Evolutionary conservation across 805 yeast genomes (phyloP).

Genomic region (Saturnispora besseyi): DNA sequence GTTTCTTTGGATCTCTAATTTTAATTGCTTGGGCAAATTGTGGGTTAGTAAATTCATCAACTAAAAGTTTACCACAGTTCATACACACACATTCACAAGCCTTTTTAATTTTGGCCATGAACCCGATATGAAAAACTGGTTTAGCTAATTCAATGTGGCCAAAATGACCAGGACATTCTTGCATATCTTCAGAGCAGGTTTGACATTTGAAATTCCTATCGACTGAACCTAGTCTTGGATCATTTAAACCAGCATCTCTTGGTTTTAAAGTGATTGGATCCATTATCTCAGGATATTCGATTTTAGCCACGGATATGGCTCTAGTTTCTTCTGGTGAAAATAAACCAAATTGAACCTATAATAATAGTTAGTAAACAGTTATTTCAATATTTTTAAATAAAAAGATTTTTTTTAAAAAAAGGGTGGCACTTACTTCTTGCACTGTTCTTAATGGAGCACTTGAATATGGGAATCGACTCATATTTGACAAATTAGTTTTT

Average conservation of each 20-base stretch:
- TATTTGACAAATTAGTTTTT: conserved; percentile 9
- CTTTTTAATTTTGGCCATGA: conserved; percentile 86
- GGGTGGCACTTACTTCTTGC: conserved; percentile 51
- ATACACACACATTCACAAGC: conserved; percentile 95
- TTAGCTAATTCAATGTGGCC: conserved; percentile 98
- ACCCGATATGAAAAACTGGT: conserved; percentile 97
- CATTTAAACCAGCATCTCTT: conserved; percentile 93
- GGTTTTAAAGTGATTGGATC: conserved; percentile 94
- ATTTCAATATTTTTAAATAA: conserved; percentile 1
- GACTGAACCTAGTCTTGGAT: conserved; percentile 93
- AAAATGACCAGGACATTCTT: conserved; percentile 98
- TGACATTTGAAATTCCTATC: conserved; percentile 97
- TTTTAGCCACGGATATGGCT: conserved; percentile 95
- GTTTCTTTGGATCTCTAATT: conserved; percentile 87
- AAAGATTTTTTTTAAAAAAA: no score
- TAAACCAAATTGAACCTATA: conserved; percentile 77
- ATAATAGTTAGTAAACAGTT: conserved; percentile 27
- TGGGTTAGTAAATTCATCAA: conserved; percentile 70
- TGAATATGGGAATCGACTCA: conserved; percentile 73
- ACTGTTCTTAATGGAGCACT: conserved; percentile 97
- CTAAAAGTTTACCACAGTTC: conserved; percentile 92
- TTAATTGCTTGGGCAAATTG: conserved; percentile 81
- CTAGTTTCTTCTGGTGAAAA: conserved; percentile 96
- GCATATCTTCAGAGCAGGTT: conserved; percentile 99
- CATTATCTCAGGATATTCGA: conserved; percentile 99